Base-by-base conservation (phyloP, 805 yeast genomes). In the Yamadazyma akitaensis region DNA sequence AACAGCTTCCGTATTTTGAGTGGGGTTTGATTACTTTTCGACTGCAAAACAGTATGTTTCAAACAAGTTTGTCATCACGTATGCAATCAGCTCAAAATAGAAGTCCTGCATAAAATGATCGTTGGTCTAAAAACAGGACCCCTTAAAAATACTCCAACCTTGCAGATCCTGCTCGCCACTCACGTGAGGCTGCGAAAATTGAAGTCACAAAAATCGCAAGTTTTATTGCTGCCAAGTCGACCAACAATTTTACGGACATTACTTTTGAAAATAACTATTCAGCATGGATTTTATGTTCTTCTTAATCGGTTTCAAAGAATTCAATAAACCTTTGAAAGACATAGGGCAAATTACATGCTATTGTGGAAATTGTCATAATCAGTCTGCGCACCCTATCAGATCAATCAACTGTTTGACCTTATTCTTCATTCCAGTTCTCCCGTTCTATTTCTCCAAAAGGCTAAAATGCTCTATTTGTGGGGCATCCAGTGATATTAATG, bases 351-450 rank as follows among this genome's bases (percentile, higher is more conserved):
- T 67, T n/a, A 42, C 58, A 7, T 65, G 71, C 47, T 74, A 72
- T 49, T 81, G 87, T 55, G 80, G 82, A 16, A 72, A 77, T 49
- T 81, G 87, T 52, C 83, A 80, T 54, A 81, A 81, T 57, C 68
- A 69, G 47, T 67, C 79, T 24, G 85, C 79, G 3, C 60, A 64
- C 43, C 80, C 84, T 0, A 65, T 79, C 9, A 73, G 79, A 50
- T 67, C 80, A 39, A 74, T 72, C 51, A 78, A 80, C 54, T 76
- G 79, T 57, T 68, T 81, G 32, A 69, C 82, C 0, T 43, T 80
- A 9, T 80, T 78, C 68, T 79, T 77, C 53, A 63, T 80, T 25
- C 85, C 85, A 1, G 55, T 80, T 12, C 52, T 80, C 3, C 85
- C 85, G 2, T 60, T 79, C 36, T 76, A 71, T 56, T 75, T 73